These are phyloP conservation scores for Yamadazyma takamatsuzukensis DNA, from an alignment of 805 yeast genomes.

Conservation along the genomic window DNA sequence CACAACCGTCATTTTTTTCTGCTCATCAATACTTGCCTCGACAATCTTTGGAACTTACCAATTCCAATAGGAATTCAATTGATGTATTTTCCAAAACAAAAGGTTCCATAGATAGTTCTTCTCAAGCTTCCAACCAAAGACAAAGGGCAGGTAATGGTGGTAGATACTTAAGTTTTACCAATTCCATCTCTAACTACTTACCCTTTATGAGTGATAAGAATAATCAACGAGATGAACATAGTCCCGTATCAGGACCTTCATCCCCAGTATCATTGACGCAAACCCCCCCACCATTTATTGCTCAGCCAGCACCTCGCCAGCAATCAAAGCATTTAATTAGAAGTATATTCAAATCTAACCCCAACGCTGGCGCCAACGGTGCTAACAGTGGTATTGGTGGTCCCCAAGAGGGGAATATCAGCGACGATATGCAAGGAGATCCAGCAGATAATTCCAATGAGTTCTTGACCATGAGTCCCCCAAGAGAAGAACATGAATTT, in stretches of 20 bases:
- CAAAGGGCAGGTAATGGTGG: conserved; percentile 16
- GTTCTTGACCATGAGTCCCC: conserved; percentile 15
- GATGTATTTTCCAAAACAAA: conserved; percentile 30
- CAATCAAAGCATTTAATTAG: conserved; percentile 32
- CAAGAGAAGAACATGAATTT: conserved; percentile 17
- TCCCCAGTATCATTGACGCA: conserved; percentile 4
- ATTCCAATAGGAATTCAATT: conserved; percentile 26
- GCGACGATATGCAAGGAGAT: neutral
- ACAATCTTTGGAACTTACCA: conserved; percentile 33
- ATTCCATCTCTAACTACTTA: conserved; percentile 35
- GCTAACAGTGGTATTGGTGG: neutral
- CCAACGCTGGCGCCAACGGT: conserved; percentile 1
- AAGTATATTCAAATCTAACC: conserved; percentile 26
- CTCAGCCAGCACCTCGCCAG: conserved; percentile 11
- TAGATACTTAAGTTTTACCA: conserved; percentile 30
- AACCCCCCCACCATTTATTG: conserved; percentile 4
- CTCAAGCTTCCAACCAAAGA: conserved; percentile 11
- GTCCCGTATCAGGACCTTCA: conserved; percentile 14
- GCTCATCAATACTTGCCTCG: conserved; percentile 40
- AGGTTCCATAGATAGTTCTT: conserved; percentile 24
- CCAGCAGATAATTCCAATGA: neutral
- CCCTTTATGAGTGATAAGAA: conserved; percentile 38
- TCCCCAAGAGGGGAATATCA: neutral
- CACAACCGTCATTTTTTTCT: conserved; percentile 41
- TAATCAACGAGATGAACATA: conserved; percentile 6